phyloP scores from a whole-genome alignment of 345 rosid genomes.

The Laguncularia racemosa region DNA sequence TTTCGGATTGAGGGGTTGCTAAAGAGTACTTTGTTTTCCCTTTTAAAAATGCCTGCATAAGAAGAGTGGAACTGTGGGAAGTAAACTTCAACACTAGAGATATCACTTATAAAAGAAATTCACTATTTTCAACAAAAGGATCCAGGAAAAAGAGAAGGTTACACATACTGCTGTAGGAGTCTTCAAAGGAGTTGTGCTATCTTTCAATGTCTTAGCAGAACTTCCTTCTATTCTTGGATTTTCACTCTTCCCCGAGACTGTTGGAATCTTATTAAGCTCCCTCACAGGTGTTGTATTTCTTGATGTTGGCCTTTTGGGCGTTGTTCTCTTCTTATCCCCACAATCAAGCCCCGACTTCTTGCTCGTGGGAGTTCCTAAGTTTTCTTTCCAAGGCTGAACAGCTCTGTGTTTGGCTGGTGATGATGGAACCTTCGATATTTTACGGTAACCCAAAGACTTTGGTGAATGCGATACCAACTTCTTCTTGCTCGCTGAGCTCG shows the following conservation, averaged over 20 bases:
- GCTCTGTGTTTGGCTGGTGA: slow-evolving; percentile 16
- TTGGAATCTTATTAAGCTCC: slow-evolving; percentile 4
- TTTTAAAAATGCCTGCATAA: slow-evolving; percentile 31
- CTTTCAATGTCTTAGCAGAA: slow-evolving; percentile 39
- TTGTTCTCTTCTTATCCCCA: slow-evolving; percentile 12
- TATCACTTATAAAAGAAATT: not conserved
- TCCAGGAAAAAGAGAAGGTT: slow-evolving; percentile 2
- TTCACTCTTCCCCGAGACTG: slow-evolving; percentile 4
- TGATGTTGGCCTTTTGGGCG: slow-evolving; percentile 21
- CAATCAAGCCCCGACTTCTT: slow-evolving; percentile 13
- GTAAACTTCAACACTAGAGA: not conserved
- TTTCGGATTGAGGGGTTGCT: slow-evolving; percentile 53
- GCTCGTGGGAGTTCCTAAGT: slow-evolving; percentile 7
- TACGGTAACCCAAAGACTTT: slow-evolving; percentile 2
- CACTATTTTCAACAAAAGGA: not conserved
- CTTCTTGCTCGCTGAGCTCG: slow-evolving; percentile 15
- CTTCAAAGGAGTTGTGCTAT: slow-evolving; percentile 50
- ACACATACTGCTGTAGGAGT: slow-evolving; percentile 45
- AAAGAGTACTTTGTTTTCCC: slow-evolving; percentile 29
- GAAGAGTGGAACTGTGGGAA: not conserved
- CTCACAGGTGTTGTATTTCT: slow-evolving; percentile 15
- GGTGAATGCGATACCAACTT: slow-evolving; percentile 15
- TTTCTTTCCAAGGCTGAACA: slow-evolving; percentile 16
- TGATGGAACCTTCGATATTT: slow-evolving; percentile 11
- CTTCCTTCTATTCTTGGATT: slow-evolving; percentile 7